Conservation (phyloP, 306 rosid species). For the Oemleria cerasiformis region DNA sequence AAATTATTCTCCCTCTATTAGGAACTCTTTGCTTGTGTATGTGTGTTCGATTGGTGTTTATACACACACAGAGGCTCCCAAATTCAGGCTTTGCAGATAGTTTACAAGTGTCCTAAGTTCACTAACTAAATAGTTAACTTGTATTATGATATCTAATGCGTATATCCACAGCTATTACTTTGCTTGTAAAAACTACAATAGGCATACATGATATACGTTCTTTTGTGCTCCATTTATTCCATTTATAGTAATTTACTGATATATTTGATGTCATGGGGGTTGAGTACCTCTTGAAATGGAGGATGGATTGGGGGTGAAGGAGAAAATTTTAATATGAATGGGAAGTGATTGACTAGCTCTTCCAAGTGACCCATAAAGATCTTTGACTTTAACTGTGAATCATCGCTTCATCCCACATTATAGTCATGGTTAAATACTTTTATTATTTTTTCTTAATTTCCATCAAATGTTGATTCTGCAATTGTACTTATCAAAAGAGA, state of each 20-base stretch:
- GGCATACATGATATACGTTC: too few relatives aligned
- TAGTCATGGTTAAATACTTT: neutral
- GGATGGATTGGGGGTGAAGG: neutral
- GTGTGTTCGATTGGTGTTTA: neutral
- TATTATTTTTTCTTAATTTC: neutral
- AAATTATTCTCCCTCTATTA: neutral
- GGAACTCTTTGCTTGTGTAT: neutral
- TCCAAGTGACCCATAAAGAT: neutral
- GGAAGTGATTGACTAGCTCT: neutral
- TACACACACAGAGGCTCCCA: neutral
- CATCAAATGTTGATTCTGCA: neutral
- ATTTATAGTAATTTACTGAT: too few relatives aligned
- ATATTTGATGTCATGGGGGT: neutral
- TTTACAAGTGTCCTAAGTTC: neutral
- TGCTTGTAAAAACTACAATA: too few relatives aligned
- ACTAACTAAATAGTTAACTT: too few relatives aligned
- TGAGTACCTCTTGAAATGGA: neutral
- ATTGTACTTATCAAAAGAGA: neutral
- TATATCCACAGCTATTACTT: too few relatives aligned
- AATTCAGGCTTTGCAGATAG: neutral
- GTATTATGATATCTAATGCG: too few relatives aligned
- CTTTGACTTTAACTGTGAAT: neutral
- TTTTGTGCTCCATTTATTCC: too few relatives aligned
- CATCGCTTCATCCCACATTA: neutral
- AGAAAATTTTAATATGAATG: neutral